These are phyloP conservation scores for Neurospora terricola DNA, from an alignment of 495 filamentous ascomycete genomes.

Conservation along the genomic window DNA sequence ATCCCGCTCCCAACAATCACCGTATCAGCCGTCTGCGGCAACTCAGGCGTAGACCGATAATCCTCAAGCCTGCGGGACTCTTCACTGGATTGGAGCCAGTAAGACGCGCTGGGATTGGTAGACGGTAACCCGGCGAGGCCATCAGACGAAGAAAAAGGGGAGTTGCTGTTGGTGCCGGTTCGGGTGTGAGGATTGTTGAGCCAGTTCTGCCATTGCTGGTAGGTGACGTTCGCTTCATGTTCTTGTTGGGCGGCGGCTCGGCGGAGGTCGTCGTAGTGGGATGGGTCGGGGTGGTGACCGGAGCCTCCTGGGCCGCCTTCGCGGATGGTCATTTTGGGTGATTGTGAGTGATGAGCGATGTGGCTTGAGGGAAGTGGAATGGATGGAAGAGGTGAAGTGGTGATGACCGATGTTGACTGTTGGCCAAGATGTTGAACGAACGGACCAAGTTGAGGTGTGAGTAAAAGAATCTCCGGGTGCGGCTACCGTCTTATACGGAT, in stretches of 20 bases:
- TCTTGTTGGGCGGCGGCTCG: neutral
- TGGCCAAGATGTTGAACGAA: neutral
- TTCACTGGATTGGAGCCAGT: conserved; percentile 53
- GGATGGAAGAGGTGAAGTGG: neutral
- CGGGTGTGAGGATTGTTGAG: neutral
- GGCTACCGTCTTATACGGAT: neutral
- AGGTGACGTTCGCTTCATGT: neutral
- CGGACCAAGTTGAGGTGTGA: neutral
- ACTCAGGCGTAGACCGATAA: conserved; percentile 47
- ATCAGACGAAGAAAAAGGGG: neutral
- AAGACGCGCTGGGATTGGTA: conserved; percentile 51
- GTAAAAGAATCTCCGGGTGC: neutral
- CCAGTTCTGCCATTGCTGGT: neutral
- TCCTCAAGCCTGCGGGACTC: conserved; percentile 45
- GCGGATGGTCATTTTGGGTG: neutral
- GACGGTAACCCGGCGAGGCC: conserved; percentile 40
- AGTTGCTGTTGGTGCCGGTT: neutral
- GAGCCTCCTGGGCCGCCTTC: neutral
- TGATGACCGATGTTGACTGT: neutral
- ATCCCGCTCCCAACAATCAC: conserved; percentile 66
- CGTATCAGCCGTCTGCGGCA: conserved; percentile 56
- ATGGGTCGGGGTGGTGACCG: neutral
- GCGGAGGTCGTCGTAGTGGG: neutral
- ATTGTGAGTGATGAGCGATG: neutral
- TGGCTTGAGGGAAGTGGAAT: neutral